These are phyloP conservation scores for Magnusiomyces tetraspermus DNA, from an alignment of 1,139 yeast genomes.

Conservation along the genomic window DNA sequence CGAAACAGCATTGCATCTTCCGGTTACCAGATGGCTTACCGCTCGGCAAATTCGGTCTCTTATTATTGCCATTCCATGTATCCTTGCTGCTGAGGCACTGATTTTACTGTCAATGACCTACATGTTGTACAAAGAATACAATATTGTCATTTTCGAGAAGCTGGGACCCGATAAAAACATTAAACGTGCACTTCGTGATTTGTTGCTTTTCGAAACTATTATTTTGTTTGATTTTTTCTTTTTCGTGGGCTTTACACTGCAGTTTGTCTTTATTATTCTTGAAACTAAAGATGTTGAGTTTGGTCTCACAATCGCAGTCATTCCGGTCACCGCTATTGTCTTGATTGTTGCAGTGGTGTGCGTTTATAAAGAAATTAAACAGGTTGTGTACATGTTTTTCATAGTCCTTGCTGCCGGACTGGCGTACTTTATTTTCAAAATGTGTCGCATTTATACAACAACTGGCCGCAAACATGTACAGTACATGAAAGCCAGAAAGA, in stretches of 20 bases:
- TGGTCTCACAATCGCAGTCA: constrained; percentile 41
- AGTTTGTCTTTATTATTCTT: constrained; percentile 43
- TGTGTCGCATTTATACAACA: constrained; percentile 41
- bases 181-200: constrained; percentile 37
- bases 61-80: constrained; percentile 40
- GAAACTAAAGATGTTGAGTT: constrained; percentile 40
- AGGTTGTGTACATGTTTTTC: constrained; percentile 31
- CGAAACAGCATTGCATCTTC: constrained; percentile 23
- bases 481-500: constrained; percentile 42
- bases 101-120: constrained; percentile 33
- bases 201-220: constrained; percentile 34
- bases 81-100: constrained; percentile 36
- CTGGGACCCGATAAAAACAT: constrained; percentile 43
- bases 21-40: background rate
- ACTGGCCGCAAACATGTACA: constrained; percentile 31
- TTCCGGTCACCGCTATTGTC: constrained; percentile 40
- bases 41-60: background rate
- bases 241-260: constrained; percentile 46
- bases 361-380: constrained; percentile 34
- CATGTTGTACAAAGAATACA: constrained; percentile 38
- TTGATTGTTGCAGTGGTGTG: constrained; percentile 37
- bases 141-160: constrained; percentile 44
- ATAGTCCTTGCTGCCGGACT: constrained; percentile 37
- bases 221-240: constrained; percentile 43
- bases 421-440: constrained; percentile 44